Conservation (phyloP, 345 rosid species). For the Moringa oleifera region DNA sequence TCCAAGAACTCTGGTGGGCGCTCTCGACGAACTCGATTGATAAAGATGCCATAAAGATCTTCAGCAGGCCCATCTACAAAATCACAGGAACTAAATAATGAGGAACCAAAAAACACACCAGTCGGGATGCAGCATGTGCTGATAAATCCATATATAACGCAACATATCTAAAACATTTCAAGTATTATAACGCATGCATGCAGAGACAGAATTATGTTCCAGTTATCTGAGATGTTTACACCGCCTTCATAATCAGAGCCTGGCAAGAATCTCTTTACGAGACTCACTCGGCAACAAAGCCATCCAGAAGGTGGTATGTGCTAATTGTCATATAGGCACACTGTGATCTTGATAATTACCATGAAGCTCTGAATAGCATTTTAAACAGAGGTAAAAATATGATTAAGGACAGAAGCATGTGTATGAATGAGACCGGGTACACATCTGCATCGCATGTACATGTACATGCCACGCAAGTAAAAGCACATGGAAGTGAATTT, state of each 20-base stretch:
- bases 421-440: too few relatives aligned
- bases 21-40: conserved; percentile 73
- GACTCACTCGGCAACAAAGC: too few relatives aligned
- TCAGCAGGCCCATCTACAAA: conserved; percentile 85
- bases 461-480: too few relatives aligned
- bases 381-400: not conserved
- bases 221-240: not conserved
- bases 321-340: too few relatives aligned
- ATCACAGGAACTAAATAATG: conserved; percentile 2
- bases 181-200: not conserved
- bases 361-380: not conserved
- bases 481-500: too few relatives aligned
- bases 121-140: not conserved
- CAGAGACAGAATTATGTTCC: not conserved
- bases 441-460: too few relatives aligned
- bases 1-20: conserved; percentile 71
- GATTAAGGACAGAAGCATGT: too few relatives aligned
- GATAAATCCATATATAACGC: not conserved
- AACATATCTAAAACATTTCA: not conserved
- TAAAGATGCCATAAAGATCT: conserved; percentile 90
- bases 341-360: too few relatives aligned
- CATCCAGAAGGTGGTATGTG: too few relatives aligned
- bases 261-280: too few relatives aligned
- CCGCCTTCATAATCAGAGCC: not conserved
- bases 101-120: not conserved